A percentile compares a stretch with the other conserved stretches of the same genome.
Conservation (phyloP, 2,329 filamentous ascomycete genomes). For the Aureobasidium namibiae region DNA sequence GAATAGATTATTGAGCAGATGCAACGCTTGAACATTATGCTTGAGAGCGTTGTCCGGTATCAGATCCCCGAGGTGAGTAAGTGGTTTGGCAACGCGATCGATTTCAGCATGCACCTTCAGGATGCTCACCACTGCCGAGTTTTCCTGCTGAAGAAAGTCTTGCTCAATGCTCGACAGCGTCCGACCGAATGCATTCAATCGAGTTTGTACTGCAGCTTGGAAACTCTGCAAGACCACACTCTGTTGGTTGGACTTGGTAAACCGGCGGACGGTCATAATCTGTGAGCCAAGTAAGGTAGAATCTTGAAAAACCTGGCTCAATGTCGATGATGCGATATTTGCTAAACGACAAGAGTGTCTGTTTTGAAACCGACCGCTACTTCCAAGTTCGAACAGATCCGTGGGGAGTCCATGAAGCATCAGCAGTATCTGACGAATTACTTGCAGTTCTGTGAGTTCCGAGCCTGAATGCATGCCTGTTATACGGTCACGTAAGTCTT, state of each 20-base stretch:
- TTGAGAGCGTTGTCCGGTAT: constrained; percentile 48
- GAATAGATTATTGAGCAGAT: constrained; percentile 72
- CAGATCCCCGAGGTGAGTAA: constrained; percentile 54
- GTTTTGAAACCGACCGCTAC: constrained; percentile 19
- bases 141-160: constrained; percentile 46
- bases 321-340: constrained; percentile 19
- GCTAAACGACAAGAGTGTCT: constrained; percentile 7
- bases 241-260: constrained; percentile 30
- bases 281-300: constrained; percentile 42
- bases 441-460: constrained; percentile 60
- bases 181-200: constrained; percentile 51
- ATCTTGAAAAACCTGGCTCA: constrained; percentile 33
- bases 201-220: constrained; percentile 51
- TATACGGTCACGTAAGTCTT: constrained; percentile 16
- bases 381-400: constrained; percentile 52
- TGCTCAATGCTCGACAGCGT: constrained; percentile 53
- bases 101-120: constrained; percentile 54
- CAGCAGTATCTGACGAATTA: constrained; percentile 69
- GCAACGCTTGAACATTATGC: constrained; percentile 47
- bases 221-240: constrained; percentile 57
- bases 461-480: neutral
- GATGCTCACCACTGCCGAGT: constrained; percentile 57
- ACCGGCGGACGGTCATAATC: constrained; percentile 42
- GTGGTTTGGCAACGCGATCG: constrained; percentile 42
- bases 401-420: constrained; percentile 77